These are phyloP conservation scores for Chytriomyces sp. DNA, from an alignment of 192 early-diverging fungal species.

Conservation along the genomic window DNA sequence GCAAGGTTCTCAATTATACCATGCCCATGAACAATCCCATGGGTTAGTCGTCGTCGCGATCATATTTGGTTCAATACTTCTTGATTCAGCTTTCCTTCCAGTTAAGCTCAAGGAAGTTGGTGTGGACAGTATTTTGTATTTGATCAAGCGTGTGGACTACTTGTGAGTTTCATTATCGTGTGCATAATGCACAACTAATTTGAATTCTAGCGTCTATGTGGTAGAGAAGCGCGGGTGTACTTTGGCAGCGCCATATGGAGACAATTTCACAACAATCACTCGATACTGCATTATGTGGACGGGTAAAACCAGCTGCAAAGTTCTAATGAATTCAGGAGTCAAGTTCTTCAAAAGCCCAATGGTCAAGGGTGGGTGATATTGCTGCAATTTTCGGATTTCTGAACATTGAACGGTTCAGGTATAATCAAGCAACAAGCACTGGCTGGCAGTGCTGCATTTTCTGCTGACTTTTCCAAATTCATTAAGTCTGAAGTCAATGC, in stretches of 20 bases:
- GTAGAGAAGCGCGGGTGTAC: constrained; percentile 51
- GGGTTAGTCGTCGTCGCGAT: constrained; percentile 38
- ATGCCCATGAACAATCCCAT: constrained; percentile 77
- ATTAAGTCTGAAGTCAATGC: constrained; percentile 47
- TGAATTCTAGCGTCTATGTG: constrained; percentile 41
- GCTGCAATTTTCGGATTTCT: constrained; percentile 4
- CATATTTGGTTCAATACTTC: neutral
- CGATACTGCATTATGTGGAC: constrained; percentile 73
- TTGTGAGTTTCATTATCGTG: constrained; percentile 49
- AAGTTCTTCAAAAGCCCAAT: constrained; percentile 71
- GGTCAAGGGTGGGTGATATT: constrained; percentile 55
- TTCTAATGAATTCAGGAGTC: constrained; percentile 58
- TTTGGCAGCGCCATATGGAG: constrained; percentile 67
- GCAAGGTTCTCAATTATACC: constrained; percentile 56
- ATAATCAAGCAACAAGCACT: constrained; percentile 63
- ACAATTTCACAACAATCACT: constrained; percentile 64
- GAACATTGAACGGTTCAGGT: constrained; percentile 20
- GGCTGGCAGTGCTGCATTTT: constrained; percentile 59
- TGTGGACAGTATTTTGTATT: constrained; percentile 56
- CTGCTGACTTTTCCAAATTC: constrained; percentile 46
- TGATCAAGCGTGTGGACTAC: constrained; percentile 61
- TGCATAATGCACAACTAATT: neutral
- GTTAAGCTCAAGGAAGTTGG: constrained; percentile 74
- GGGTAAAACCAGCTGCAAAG: constrained; percentile 49
- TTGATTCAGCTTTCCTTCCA: constrained; percentile 6